A percentile compares a stretch with the other conserved stretches of the same genome.
phyloP scores from a whole-genome alignment of 306 rosid genomes.

The Chamaecrista fasciculata region DNA sequence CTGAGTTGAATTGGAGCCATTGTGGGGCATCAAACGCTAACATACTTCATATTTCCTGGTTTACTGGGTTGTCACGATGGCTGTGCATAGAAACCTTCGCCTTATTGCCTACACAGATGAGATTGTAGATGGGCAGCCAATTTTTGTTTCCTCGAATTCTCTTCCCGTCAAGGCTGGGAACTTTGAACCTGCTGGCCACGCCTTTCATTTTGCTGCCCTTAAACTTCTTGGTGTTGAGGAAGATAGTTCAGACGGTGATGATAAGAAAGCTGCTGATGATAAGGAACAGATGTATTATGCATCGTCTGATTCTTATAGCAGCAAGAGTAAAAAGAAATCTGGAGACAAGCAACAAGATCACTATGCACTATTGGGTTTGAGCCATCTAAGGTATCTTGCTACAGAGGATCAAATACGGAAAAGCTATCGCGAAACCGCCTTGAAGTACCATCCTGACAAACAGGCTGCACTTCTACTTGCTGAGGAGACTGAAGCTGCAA shows the following conservation, averaged over 20 bases:
- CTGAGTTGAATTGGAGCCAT: slow-evolving; percentile 15
- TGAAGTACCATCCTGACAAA: slow-evolving; percentile 94
- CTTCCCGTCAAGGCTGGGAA: slow-evolving; percentile 73
- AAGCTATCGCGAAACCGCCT: slow-evolving; percentile 92
- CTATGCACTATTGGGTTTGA: slow-evolving; percentile 86
- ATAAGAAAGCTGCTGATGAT: slow-evolving; percentile 48
- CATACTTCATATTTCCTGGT: not conserved
- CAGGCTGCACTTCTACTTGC: slow-evolving; percentile 85
- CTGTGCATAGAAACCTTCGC: slow-evolving; percentile 38
- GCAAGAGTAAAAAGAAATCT: slow-evolving; percentile 84
- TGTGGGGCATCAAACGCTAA: slow-evolving; percentile 15
- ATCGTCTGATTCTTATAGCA: slow-evolving; percentile 77
- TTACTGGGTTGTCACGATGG: slow-evolving; percentile 44
- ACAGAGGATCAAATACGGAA: slow-evolving; percentile 90
- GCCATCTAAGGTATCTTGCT: slow-evolving; percentile 93
- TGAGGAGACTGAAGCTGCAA: slow-evolving; percentile 81
- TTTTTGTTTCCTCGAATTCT: slow-evolving; percentile 71
- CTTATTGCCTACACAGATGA: slow-evolving; percentile 69
- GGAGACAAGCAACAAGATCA: slow-evolving; percentile 86
- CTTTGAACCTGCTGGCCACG: slow-evolving; percentile 85
- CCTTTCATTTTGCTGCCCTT: slow-evolving; percentile 79
- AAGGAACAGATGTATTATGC: slow-evolving; percentile 63
- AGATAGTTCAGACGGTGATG: slow-evolving; percentile 40
- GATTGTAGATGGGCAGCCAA: slow-evolving; percentile 83
- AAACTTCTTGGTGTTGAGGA: slow-evolving; percentile 67